phyloP scores from a whole-genome alignment of 768 basidiomycete species.

The Tricholoma matsutake region DNA sequence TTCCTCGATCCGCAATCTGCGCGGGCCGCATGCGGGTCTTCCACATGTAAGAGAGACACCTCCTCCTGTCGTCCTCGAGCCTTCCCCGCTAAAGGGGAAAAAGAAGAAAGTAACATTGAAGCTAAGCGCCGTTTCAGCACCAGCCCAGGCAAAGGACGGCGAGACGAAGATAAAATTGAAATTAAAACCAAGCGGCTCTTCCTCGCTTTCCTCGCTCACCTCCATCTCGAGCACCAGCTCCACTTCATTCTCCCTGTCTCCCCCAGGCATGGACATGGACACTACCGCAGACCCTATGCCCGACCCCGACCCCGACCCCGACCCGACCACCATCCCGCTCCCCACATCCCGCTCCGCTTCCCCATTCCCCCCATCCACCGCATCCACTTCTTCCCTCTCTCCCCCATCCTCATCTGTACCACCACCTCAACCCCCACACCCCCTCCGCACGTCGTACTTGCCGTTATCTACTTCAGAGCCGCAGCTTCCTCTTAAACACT shows the following conservation, averaged over 20 bases:
- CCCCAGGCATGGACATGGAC: neutral
- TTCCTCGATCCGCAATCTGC: conserved; percentile 85
- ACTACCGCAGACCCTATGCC: conserved; percentile 9
- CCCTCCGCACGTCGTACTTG: conserved; percentile 16
- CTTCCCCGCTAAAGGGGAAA: conserved; percentile 24
- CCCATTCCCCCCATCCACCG: conserved; percentile 7
- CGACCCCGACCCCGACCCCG: conserved; percentile 11
- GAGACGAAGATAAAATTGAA: neutral
- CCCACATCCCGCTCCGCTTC: conserved; percentile 11
- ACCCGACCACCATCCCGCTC: conserved; percentile 12
- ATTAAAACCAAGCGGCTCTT: neutral
- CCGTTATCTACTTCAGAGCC: conserved; percentile 7
- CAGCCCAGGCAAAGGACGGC: neutral
- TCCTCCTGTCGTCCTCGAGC: conserved; percentile 25
- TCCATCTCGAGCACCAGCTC: neutral
- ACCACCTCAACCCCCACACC: conserved; percentile 7
- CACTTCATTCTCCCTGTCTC: conserved; percentile 2
- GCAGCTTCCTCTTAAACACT: conserved; percentile 15
- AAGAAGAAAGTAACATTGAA: conserved; percentile 29
- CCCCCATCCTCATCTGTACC: neutral
- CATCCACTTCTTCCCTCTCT: neutral
- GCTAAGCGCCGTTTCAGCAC: conserved; percentile 7
- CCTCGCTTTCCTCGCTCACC: neutral
- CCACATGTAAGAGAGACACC: conserved; percentile 59
- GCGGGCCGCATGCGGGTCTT: conserved; percentile 77